phyloP scores from a whole-genome alignment of 805 yeast genomes.

The Pichia heedii region DNA sequence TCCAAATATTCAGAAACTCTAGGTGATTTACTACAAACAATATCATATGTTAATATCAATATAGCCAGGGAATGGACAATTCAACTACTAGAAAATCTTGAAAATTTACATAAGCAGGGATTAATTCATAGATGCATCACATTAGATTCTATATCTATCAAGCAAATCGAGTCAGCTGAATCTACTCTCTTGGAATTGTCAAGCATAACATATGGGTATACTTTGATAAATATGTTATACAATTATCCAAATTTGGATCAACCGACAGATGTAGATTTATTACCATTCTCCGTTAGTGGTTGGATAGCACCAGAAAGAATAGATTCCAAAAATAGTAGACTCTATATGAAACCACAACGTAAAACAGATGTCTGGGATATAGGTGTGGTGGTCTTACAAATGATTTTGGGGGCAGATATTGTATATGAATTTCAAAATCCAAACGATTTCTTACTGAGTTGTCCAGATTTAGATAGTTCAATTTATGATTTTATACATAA shows the following conservation, averaged over 20 bases:
- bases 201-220: conserved; percentile 51
- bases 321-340: conserved; percentile 15
- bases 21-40: conserved; percentile 56
- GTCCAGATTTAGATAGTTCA: conserved; percentile 36
- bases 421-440: conserved; percentile 51
- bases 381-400: conserved; percentile 67
- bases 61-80: conserved; percentile 85
- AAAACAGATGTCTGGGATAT: conserved; percentile 92
- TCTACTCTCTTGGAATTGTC: conserved; percentile 50
- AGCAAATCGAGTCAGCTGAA: conserved; percentile 42
- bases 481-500: conserved; percentile 57
- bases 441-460: conserved; percentile 44
- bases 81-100: conserved; percentile 77
- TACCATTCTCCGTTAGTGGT: conserved; percentile 24
- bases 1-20: conserved; percentile 55
- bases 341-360: conserved; percentile 45
- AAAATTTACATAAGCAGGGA: conserved; percentile 79
- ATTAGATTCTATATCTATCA: conserved; percentile 48
- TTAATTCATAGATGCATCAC: conserved; percentile 63
- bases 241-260: conserved; percentile 24
- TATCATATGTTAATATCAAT: conserved; percentile 58
- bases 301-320: conserved; percentile 82
- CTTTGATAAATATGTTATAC: conserved; percentile 32
- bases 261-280: conserved; percentile 14
- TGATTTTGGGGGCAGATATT: conserved; percentile 52